Percentiles rank a stretch among this genome's conserved stretches.
phyloP scores from a whole-genome alignment of 371 early-diverging fungal genomes.

The Mucor plumbeus region DNA sequence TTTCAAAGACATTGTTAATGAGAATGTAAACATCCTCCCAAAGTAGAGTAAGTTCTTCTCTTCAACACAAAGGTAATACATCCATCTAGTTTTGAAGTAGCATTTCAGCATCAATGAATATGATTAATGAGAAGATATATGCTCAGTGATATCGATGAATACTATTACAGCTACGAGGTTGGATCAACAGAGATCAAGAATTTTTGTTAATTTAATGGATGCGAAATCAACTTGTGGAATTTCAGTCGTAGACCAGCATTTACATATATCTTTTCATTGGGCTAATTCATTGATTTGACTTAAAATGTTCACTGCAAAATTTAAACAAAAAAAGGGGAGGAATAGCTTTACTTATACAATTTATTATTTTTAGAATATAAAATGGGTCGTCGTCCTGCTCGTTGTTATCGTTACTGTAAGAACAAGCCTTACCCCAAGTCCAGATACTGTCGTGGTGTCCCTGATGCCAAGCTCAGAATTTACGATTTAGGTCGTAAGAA shows the following conservation, averaged over 20 bases:
- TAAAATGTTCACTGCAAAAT: background rate
- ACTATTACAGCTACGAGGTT: background rate
- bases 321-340: background rate
- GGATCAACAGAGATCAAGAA: background rate
- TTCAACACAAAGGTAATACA: constrained; percentile 29
- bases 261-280: background rate
- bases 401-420: constrained; percentile 99
- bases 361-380: constrained; percentile 15
- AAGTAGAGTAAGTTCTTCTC: constrained; percentile 15
- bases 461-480: constrained; percentile 98
- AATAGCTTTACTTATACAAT: background rate
- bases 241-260: background rate
- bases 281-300: background rate
- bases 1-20: background rate
- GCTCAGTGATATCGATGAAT: background rate
- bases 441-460: constrained; percentile 99
- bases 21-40: background rate
- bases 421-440: constrained; percentile 99
- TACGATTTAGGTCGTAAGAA: constrained; percentile 99
- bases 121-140: background rate
- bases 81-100: constrained; percentile 14
- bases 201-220: background rate
- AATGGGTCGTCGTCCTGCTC: constrained; percentile 99
- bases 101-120: background rate
- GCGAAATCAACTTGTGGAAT: background rate